Evolutionary conservation across 345 rosid genomes (phyloP).

Genomic region (Hirschfeldia incana): DNA sequence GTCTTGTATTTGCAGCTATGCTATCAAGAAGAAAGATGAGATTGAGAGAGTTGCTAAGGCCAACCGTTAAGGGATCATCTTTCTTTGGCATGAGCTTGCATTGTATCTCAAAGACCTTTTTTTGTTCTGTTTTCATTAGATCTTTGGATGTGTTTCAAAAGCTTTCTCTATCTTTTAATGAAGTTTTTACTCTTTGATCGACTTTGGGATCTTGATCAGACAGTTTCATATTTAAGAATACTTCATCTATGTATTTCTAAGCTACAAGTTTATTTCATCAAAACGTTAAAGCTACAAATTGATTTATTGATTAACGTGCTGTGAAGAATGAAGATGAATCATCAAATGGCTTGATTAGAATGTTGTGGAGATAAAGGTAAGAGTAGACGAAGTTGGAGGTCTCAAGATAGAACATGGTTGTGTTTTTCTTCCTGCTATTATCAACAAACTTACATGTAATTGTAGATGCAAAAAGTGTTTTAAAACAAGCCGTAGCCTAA

Average conservation of each 20-base stretch:
- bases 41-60: constrained; percentile 99
- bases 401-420: constrained; percentile 68
- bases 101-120: constrained; percentile 5
- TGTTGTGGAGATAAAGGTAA: constrained; percentile 23
- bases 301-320: not conserved
- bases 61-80: constrained; percentile 65
- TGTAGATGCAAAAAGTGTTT: not conserved
- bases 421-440: constrained; percentile 42
- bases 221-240: constrained; percentile 4
- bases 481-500: not conserved
- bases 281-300: not conserved
- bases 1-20: constrained; percentile 55
- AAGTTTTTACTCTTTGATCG: constrained; percentile 14
- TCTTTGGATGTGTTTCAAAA: constrained; percentile 34
- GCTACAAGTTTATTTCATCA: not conserved
- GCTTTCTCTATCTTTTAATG: constrained; percentile 18
- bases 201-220: constrained; percentile 15
- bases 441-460: not conserved
- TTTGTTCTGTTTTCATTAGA: constrained; percentile 31
- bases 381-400: constrained; percentile 27
- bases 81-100: not conserved
- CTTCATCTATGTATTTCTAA: not conserved
- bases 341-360: constrained; percentile 7
- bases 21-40: constrained; percentile 97
- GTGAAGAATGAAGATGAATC: not conserved